Percentiles rank a stretch among this genome's conserved stretches.
These are phyloP conservation scores for Hepatocystis sp. DNA, from an alignment of 169 alveolate species.

Conservation along the genomic window DNA sequence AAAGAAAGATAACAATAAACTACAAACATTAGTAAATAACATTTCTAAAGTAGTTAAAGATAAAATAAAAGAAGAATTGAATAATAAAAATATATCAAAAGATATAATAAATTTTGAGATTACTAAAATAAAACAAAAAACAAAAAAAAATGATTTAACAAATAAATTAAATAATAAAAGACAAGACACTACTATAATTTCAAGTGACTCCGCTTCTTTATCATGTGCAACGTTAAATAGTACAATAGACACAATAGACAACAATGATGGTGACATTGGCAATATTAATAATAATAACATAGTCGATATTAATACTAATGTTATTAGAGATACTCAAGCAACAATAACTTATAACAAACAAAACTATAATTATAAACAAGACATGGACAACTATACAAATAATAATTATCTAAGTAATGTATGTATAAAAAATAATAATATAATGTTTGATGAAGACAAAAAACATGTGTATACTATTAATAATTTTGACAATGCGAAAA, in stretches of 20 bases:
- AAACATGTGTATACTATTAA: no score
- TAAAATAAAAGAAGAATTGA: slow-evolving; percentile 55
- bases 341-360: no score
- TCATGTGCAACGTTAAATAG: slow-evolving; percentile 33
- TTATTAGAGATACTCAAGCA: no score
- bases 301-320: no score
- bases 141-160: not conserved
- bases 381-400: no score
- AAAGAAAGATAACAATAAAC: slow-evolving; percentile 11
- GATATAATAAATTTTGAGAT: slow-evolving; percentile 68
- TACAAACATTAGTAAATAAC: slow-evolving; percentile 32
- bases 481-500: not conserved
- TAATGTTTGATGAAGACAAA: not conserved
- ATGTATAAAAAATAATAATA: not conserved
- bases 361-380: no score
- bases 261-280: not conserved
- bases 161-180: slow-evolving; percentile 29
- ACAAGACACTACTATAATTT: slow-evolving; percentile 42
- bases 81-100: slow-evolving; percentile 38
- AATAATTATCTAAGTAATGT: not conserved
- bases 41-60: slow-evolving; percentile 55
- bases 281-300: no score
- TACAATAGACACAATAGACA: slow-evolving; percentile 14
- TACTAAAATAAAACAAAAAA: slow-evolving; percentile 63
- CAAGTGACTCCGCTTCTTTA: slow-evolving; percentile 25